A percentile compares a stretch with the other conserved stretches of the same genome.
These are phyloP conservation scores for Komagataella kurtzmanii DNA, from an alignment of 805 yeast species.

Conservation along the genomic window DNA sequence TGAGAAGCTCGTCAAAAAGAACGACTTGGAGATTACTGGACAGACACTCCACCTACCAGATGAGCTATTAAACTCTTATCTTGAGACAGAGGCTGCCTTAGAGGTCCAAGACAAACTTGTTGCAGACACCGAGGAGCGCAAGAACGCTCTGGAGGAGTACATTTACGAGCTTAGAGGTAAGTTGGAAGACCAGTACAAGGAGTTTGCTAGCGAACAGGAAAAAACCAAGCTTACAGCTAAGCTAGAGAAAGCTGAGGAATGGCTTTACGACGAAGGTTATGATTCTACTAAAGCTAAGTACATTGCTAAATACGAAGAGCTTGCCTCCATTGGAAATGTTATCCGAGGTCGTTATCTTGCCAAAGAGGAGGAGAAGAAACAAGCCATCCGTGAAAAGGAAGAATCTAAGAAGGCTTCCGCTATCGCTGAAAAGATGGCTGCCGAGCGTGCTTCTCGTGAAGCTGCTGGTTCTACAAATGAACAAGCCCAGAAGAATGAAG, in stretches of 20 bases:
- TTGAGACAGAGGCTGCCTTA: conserved; percentile 79
- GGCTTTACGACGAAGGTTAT: conserved; percentile 97
- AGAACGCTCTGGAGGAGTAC: conserved; percentile 97
- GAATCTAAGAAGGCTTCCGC: conserved; percentile 78
- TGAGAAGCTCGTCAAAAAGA: conserved; percentile 88
- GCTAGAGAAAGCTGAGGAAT: conserved; percentile 84
- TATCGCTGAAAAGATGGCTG: conserved; percentile 75
- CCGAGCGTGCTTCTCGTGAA: conserved; percentile 48
- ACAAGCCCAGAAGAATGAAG: conserved; percentile 15
- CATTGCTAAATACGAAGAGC: conserved; percentile 95
- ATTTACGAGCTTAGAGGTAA: conserved; percentile 95
- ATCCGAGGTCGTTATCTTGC: conserved; percentile 91
- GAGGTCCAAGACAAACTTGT: conserved; percentile 88
- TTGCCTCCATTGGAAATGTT: conserved; percentile 87
- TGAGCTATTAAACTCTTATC: conserved; percentile 38
- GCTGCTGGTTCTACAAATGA: conserved; percentile 4
- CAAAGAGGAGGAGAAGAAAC: conserved; percentile 91
- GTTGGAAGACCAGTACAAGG: conserved; percentile 81
- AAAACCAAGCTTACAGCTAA: conserved; percentile 62
- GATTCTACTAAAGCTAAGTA: conserved; percentile 94
- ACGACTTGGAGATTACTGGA: conserved; percentile 51
- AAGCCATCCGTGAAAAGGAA: conserved; percentile 72
- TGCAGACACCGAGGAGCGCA: conserved; percentile 97
- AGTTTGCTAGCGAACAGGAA: conserved; percentile 85
- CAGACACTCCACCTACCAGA: conserved; percentile 50